Percentiles rank a stretch among this genome's conserved stretches.
phyloP scores from a whole-genome alignment of 1,284 basidiomycete genomes.

The Trametes sp. region DNA sequence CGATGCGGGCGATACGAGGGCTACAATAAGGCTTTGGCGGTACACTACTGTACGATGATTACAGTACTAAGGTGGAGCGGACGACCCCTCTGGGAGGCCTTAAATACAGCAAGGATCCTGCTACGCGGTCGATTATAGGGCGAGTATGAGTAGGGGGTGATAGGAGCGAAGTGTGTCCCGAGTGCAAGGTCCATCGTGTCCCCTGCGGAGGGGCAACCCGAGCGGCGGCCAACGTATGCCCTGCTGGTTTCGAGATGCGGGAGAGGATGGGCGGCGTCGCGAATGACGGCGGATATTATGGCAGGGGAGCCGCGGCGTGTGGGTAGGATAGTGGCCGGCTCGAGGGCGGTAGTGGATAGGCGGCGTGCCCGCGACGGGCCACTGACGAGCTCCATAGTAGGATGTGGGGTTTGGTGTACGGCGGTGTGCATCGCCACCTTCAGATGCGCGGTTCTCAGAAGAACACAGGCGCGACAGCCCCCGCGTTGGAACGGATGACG shows the following conservation, averaged over 20 bases:
- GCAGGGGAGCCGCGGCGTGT: background rate
- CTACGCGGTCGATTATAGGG: background rate
- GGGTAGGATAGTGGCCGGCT: background rate
- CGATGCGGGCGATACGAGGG: background rate
- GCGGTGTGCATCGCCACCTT: background rate
- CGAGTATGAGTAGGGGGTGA: background rate
- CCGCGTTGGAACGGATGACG: conserved; percentile 36
- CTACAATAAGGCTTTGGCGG: background rate
- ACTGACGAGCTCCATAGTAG: background rate
- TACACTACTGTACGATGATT: background rate
- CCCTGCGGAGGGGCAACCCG: background rate
- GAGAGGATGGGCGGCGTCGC: background rate
- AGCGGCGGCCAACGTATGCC: background rate
- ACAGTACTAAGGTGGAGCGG: background rate
- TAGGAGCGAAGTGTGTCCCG: background rate
- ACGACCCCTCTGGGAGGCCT: background rate
- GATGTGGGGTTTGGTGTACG: background rate
- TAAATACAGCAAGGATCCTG: conserved; percentile 1
- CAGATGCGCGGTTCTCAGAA: conserved; percentile 27
- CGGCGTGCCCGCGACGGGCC: background rate
- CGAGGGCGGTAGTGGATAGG: background rate
- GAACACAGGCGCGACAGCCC: conserved; percentile 37
- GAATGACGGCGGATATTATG: background rate
- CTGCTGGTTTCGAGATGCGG: background rate
- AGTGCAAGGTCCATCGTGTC: background rate